Conservation (phyloP, 352 stramenopile species). For the Plasmopara muralis region DNA sequence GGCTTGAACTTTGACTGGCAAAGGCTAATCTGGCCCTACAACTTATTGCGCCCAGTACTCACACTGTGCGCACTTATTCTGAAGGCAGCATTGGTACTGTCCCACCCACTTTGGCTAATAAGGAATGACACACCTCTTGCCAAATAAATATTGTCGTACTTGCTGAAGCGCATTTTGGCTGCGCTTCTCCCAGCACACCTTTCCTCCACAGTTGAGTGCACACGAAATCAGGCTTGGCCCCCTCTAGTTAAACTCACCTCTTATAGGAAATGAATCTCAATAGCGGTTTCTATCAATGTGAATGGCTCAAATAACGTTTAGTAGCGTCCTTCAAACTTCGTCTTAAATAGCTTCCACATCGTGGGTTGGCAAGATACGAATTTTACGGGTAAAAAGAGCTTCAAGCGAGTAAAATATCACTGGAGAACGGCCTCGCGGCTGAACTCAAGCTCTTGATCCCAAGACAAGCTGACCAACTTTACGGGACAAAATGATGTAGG, state of each 20-base stretch:
- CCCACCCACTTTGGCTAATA: background rate
- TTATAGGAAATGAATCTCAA: background rate
- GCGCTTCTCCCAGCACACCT: background rate
- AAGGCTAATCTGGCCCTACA: background rate
- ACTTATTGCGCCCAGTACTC: slow-evolving; percentile 1
- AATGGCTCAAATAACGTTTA: background rate
- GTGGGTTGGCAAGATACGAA: too few relatives aligned
- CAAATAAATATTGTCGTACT: background rate
- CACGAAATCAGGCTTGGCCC: background rate
- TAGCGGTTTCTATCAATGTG: background rate
- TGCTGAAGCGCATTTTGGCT: background rate
- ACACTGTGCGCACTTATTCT: background rate
- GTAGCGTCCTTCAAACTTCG: background rate
- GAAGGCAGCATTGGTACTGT: background rate
- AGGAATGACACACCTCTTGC: background rate
- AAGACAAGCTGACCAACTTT: background rate
- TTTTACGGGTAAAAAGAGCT: background rate
- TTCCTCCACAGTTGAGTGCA: background rate
- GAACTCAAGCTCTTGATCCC: background rate
- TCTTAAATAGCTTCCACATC: background rate
- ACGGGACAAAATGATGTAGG: background rate
- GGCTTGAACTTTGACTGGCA: background rate
- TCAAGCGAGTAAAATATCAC: slow-evolving; percentile 1
- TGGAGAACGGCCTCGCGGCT: background rate
- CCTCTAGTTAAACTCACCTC: background rate